A percentile compares a stretch with the other conserved stretches of the same genome.
These are phyloP conservation scores for Podospora pseudoanserina DNA, from an alignment of 495 filamentous ascomycete genomes.

Conservation along the genomic window DNA sequence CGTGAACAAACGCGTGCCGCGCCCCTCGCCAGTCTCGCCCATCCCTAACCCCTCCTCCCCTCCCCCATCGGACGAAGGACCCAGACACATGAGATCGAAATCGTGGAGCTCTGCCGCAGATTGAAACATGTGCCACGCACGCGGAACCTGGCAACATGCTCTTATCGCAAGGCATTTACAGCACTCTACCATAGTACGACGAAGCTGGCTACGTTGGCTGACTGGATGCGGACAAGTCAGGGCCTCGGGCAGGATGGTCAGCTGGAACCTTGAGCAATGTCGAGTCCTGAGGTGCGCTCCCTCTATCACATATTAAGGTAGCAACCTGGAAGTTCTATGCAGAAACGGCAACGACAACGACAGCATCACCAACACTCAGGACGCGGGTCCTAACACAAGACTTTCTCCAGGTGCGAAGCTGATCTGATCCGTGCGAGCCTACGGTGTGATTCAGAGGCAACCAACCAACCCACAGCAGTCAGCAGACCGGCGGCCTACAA, in stretches of 20 bases:
- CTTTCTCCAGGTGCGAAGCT: background rate
- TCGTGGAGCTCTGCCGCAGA: constrained; percentile 2
- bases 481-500: background rate
- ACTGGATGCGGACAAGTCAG: background rate
- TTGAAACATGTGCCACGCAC: constrained; percentile 3
- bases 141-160: background rate
- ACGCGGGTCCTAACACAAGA: background rate
- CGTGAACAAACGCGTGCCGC: background rate
- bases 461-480: background rate
- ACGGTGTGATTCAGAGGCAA: background rate
- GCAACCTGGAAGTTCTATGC: constrained; percentile 2
- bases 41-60: background rate
- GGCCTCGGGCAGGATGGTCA: background rate
- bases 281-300: background rate
- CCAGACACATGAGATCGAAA: constrained; percentile 1
- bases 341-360: background rate
- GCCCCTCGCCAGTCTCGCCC: background rate
- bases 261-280: background rate
- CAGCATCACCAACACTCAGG: background rate
- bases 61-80: constrained; percentile 4
- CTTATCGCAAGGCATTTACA: background rate
- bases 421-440: background rate
- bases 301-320: background rate
- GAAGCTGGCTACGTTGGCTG: background rate
- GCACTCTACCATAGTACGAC: background rate